Percentiles rank a stretch among this genome's conserved stretches.
These are phyloP conservation scores for Fraxinus anomala DNA, from an alignment of 257 asterid species.

Conservation along the genomic window DNA sequence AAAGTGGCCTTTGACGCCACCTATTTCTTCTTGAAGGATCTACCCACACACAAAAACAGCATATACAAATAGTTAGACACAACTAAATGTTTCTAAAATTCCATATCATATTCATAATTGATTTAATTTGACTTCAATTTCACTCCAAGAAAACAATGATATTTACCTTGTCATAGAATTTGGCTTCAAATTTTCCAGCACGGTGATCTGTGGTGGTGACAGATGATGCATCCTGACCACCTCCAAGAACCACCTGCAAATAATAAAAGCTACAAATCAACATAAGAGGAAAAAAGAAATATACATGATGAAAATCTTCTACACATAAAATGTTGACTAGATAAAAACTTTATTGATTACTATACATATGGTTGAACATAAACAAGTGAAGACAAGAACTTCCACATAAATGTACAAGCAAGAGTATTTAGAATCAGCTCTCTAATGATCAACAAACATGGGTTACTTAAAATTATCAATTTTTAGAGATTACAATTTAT, in stretches of 20 bases:
- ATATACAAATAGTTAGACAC: slow-evolving; percentile 20
- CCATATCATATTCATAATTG: slow-evolving; percentile 1
- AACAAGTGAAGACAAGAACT: not conserved
- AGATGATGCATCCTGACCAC: slow-evolving; percentile 91
- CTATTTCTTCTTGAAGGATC: slow-evolving; percentile 90
- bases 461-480: not conserved
- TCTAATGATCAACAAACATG: not conserved
- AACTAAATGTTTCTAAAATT: not conserved
- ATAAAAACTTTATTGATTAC: not conserved
- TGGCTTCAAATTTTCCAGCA: slow-evolving; percentile 94
- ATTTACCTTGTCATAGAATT: slow-evolving; percentile 84
- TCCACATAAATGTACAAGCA: not conserved
- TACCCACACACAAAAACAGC: slow-evolving; percentile 25
- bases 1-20: slow-evolving; percentile 92
- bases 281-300: not conserved
- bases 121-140: not conserved
- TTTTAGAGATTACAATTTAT: not conserved
- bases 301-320: not conserved
- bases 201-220: slow-evolving; percentile 92
- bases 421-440: not conserved
- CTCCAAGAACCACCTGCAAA: slow-evolving; percentile 84
- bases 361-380: not conserved
- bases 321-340: not conserved
- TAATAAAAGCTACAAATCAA: slow-evolving; percentile 26
- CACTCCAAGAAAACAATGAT: not conserved